These are phyloP conservation scores for Penicillium sp. DNA, from an alignment of 2,329 filamentous ascomycete genomes.

Conservation along the genomic window DNA sequence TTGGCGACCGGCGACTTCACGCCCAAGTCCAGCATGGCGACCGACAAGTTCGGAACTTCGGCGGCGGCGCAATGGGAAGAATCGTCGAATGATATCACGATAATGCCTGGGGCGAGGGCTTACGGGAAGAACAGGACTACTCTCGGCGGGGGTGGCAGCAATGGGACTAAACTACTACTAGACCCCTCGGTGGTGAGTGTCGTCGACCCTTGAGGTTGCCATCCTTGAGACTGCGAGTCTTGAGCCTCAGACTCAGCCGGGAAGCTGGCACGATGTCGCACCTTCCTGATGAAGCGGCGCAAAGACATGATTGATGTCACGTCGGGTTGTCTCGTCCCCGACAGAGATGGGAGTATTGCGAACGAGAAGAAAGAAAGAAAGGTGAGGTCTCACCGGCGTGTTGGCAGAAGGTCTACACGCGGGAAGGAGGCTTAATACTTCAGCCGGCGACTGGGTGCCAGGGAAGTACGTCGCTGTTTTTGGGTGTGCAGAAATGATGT, in stretches of 20 bases:
- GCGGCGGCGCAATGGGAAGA: background rate
- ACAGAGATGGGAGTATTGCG: background rate
- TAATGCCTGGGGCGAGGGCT: background rate
- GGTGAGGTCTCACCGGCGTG: background rate
- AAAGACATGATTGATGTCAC: background rate
- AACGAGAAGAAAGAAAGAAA: background rate
- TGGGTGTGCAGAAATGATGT: background rate
- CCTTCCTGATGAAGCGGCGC: background rate
- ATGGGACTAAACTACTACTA: too few relatives aligned
- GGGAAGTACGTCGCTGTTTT: background rate
- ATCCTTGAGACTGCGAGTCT: too few relatives aligned
- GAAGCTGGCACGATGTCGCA: background rate
- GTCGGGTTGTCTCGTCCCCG: background rate
- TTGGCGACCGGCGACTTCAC: background rate
- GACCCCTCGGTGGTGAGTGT: background rate
- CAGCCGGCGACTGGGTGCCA: background rate
- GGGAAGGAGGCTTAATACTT: background rate
- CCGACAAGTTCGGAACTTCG: too few relatives aligned
- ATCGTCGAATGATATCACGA: background rate
- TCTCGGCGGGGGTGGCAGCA: background rate
- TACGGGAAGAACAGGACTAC: background rate
- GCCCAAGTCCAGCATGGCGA: background rate
- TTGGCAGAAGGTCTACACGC: background rate
- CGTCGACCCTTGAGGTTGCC: background rate
- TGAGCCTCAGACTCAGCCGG: background rate